A percentile compares a stretch with the other conserved stretches of the same genome.
Conservation (phyloP, 768 basidiomycete genomes). For the Mycena epipterygia region DNA sequence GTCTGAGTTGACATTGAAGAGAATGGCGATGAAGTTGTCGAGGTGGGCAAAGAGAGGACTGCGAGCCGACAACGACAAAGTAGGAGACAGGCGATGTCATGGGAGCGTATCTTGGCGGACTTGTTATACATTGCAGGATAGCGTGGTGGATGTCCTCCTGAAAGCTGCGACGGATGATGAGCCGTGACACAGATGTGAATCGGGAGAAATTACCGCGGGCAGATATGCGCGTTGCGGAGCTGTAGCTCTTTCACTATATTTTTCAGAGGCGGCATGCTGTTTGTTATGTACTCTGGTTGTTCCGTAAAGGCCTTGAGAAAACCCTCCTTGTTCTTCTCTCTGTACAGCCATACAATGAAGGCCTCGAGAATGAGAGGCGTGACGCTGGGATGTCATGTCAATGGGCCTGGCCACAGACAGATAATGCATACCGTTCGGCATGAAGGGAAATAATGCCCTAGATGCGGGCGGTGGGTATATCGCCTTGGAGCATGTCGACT, state of each 20-base stretch:
- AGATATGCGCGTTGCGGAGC: too few relatives aligned
- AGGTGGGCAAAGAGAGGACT: constrained; percentile 92
- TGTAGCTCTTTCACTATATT: too few relatives aligned
- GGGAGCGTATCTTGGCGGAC: constrained; percentile 89
- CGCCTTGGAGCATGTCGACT: constrained; percentile 92
- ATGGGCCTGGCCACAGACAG: not conserved
- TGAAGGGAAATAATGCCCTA: constrained; percentile 94
- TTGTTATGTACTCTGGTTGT: constrained; percentile 95
- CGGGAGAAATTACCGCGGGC: too few relatives aligned
- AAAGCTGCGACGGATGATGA: too few relatives aligned
- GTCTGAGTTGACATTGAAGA: constrained; percentile 96
- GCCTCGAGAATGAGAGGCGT: constrained; percentile 89
- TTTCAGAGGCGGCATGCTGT: constrained; percentile 34
- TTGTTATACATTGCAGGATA: too few relatives aligned
- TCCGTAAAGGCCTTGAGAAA: constrained; percentile 98
- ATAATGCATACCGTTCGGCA: constrained; percentile 80
- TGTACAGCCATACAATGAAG: constrained; percentile 92
- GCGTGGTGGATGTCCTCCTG: too few relatives aligned
- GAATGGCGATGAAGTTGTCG: constrained; percentile 91
- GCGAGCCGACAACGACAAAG: constrained; percentile 88
- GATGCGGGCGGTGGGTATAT: constrained; percentile 87
- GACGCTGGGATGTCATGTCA: constrained; percentile 64
- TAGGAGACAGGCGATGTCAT: constrained; percentile 94
- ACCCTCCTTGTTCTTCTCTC: constrained; percentile 89
- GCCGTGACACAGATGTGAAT: too few relatives aligned